Evolutionary conservation across 139 green algal species (phyloP).

Genomic region (Dunaliella primolecta): DNA sequence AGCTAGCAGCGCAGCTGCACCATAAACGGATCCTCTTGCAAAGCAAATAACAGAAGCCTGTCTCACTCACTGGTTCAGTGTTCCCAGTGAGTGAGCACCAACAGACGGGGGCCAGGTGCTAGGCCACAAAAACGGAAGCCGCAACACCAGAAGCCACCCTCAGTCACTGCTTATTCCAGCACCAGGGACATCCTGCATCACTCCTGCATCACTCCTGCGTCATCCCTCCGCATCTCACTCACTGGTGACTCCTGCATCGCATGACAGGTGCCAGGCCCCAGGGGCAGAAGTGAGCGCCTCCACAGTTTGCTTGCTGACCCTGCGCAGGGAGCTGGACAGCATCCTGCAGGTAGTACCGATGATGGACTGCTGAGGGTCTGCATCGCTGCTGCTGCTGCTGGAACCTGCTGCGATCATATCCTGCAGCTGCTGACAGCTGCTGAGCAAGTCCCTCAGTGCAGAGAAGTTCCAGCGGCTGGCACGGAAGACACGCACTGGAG

Average conservation of each 20-base stretch:
- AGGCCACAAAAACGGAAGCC: no score
- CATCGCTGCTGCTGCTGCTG: not conserved
- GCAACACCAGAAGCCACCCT: no score
- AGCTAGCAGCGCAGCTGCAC: no score
- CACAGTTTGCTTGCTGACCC: not conserved
- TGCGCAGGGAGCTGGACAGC: not conserved
- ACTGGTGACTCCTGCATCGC: not conserved
- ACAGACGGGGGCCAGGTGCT: no score
- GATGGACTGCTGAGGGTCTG: not conserved
- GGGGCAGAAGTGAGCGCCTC: not conserved
- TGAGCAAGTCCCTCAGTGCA: not conserved
- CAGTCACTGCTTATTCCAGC: no score
- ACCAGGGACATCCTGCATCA: no score
- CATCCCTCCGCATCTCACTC: no score
- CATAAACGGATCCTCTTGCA: no score
- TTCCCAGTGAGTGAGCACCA: no score
- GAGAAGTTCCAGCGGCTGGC: not conserved
- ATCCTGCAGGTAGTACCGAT: not conserved
- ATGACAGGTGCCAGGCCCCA: not conserved
- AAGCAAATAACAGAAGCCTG: no score
- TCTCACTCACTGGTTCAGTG: no score
- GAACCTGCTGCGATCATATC: not conserved
- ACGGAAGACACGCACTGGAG: not conserved
- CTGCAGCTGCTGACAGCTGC: not conserved
- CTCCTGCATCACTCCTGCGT: no score